Conservation (phyloP, 108 stramenopile genomes). For the Cyclotella sp. region DNA sequence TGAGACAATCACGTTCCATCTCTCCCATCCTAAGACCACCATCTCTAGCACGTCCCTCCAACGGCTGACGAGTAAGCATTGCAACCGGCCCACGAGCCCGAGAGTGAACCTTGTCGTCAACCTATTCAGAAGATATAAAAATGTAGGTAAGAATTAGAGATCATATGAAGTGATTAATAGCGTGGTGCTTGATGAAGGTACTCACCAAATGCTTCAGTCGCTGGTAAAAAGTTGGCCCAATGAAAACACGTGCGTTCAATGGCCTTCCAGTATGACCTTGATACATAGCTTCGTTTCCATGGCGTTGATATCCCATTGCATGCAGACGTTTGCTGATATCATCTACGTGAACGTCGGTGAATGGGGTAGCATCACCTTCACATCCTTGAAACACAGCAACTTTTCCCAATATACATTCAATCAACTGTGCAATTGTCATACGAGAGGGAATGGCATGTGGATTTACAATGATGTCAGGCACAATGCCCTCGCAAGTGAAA, state of each 20-base stretch:
- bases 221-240: conserved; percentile 99
- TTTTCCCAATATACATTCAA: conserved; percentile 98
- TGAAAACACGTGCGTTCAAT: conserved; percentile 95
- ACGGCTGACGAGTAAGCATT: conserved; percentile 98
- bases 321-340: conserved; percentile 92
- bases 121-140: conserved; percentile 7
- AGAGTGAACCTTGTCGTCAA: conserved; percentile 99
- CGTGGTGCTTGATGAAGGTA: not conserved
- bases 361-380: conserved; percentile 98
- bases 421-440: conserved; percentile 99
- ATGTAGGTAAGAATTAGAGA: not conserved
- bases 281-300: conserved; percentile 98
- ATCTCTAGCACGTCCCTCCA: conserved; percentile 97
- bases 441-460: conserved; percentile 99
- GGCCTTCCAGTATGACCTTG: conserved; percentile 98
- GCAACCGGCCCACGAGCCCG: conserved; percentile 97
- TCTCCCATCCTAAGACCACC: conserved; percentile 99
- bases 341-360: conserved; percentile 96
- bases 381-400: conserved; percentile 95
- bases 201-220: conserved; percentile 97
- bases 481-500: conserved; percentile 96
- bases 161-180: not conserved
- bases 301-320: conserved; percentile 95
- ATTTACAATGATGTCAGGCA: conserved; percentile 99
- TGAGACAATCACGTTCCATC: conserved; percentile 99